Evolutionary conservation across 805 yeast genomes (phyloP), one percentile per base, ranked within the genome.

Genomic region (Kodamaea fukazawae): DNA sequence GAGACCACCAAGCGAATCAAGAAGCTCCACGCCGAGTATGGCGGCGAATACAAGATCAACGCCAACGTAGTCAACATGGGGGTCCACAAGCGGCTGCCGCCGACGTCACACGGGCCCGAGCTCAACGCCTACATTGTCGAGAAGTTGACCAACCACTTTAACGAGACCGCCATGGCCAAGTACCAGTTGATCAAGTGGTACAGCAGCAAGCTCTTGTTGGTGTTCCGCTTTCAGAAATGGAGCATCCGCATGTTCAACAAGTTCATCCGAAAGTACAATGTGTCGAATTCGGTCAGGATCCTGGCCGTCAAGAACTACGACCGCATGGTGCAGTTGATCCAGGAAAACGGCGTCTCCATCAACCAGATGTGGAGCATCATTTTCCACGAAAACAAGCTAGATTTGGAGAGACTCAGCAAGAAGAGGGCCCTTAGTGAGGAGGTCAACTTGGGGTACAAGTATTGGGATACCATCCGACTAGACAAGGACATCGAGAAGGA

Each of bases 181-280:
- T 32, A 49, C 16, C 47, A 51, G 32, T 31, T 67, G 12, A 47
- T 64, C 14, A 47, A 34, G 17, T 58, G 62, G 53, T 55, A 53
- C 39, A 55, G 51, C 40, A 55, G 53, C n/a, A 36, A 46, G n/a
- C 40, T 51, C 8, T 15, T 68, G 14, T 38, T 68, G 11, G 43
- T 51, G 2, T 49, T 47, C 20, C 55, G 51, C 28, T 66, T 65
- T 43, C 67, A 67, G 41, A 28, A 37, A 32, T 69, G 74, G 74
- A 50, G 57, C 8, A 35, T 60, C 10, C 47, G 66, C 28, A 47
- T 69, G 38, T 67, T 68, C 49, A 67, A 66, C 45, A 35, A 51
- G 16, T 69, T 66, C 45, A 47, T 64, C 4, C 44, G 45, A 29
- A 53, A 55, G 33, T 67, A 58, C 42, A 65, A 63, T 44, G 38